A percentile compares a stretch with the other conserved stretches of the same genome.
Conservation (phyloP, 495 filamentous ascomycete genomes). For the Xylaria venustula region DNA sequence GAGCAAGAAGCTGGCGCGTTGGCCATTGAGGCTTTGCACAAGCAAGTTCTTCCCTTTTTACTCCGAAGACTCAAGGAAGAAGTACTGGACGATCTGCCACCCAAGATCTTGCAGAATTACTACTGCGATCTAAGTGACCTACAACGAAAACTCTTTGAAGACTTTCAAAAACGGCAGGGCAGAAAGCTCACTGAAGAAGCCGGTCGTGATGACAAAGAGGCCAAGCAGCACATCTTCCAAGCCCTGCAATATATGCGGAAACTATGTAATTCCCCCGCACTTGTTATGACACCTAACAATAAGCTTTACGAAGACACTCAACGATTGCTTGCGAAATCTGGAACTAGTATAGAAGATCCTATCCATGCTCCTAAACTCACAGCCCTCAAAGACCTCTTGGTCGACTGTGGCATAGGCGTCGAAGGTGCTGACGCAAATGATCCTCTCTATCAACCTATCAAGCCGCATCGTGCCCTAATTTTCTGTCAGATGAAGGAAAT, state of each 20-base stretch:
- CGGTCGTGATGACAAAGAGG: slow-evolving; percentile 75
- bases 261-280: slow-evolving; percentile 92
- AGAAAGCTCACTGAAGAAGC: slow-evolving; percentile 78
- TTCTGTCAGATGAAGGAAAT: slow-evolving; percentile 99
- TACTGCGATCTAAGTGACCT: slow-evolving; percentile 98
- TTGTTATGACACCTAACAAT: slow-evolving; percentile 92
- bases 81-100: slow-evolving; percentile 91
- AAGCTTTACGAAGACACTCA: slow-evolving; percentile 86
- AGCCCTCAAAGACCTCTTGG: slow-evolving; percentile 81
- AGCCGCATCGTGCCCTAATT: slow-evolving; percentile 89
- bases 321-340: slow-evolving; percentile 64
- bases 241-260: slow-evolving; percentile 99
- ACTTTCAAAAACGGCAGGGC: slow-evolving; percentile 90
- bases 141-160: slow-evolving; percentile 91
- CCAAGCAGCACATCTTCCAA: slow-evolving; percentile 99
- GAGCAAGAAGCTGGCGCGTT: slow-evolving; percentile 96
- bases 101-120: slow-evolving; percentile 99
- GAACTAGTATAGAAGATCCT: slow-evolving; percentile 76
- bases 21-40: slow-evolving; percentile 94
- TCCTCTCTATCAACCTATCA: slow-evolving; percentile 68
- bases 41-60: slow-evolving; percentile 95
- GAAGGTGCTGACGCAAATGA: slow-evolving; percentile 65
- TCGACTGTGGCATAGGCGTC: slow-evolving; percentile 93
- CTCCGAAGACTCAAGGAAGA: slow-evolving; percentile 97
- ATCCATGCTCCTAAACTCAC: slow-evolving; percentile 89